A percentile compares a stretch with the other conserved stretches of the same genome.
Evolutionary conservation across 2,329 filamentous ascomycete species (phyloP).

Genomic region (Falciphora oryzae): DNA sequence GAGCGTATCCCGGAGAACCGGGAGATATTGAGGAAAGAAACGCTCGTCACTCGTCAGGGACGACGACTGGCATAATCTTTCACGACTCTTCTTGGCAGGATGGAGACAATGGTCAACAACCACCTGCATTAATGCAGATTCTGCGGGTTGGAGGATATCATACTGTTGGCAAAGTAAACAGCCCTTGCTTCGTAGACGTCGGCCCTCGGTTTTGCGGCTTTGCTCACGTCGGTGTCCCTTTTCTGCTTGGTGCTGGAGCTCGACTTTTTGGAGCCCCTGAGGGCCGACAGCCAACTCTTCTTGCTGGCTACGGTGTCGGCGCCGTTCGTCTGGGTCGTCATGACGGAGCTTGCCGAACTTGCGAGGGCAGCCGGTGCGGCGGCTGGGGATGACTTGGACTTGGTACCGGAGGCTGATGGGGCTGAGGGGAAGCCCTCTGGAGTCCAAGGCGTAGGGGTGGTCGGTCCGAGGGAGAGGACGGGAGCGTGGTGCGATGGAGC

Average conservation of each 20-base stretch:
- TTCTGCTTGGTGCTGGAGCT: neutral
- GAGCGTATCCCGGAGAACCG: too few species aligned
- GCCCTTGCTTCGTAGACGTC: neutral
- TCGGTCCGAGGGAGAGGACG: neutral
- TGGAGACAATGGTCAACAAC: neutral
- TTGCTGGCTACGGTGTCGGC: neutral
- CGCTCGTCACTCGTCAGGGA: too few species aligned
- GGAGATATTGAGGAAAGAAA: too few species aligned
- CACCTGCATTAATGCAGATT: neutral
- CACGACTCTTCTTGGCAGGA: too few species aligned
- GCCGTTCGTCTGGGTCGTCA: neutral
- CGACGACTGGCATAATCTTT: too few species aligned
- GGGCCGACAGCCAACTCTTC: neutral
- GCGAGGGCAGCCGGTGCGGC: neutral
- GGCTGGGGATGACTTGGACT: neutral
- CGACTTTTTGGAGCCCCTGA: neutral
- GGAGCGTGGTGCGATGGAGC: constrained; percentile 4
- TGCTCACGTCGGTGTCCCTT: neutral
- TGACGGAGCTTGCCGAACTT: neutral
- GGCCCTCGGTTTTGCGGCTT: neutral
- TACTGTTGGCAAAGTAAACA: neutral
- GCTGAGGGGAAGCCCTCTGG: neutral
- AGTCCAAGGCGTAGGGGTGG: constrained; percentile 6
- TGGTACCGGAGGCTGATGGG: neutral
- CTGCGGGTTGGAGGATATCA: neutral